These are phyloP conservation scores for Candida gorgasii DNA, from an alignment of 805 yeast genomes.

Conservation along the genomic window DNA sequence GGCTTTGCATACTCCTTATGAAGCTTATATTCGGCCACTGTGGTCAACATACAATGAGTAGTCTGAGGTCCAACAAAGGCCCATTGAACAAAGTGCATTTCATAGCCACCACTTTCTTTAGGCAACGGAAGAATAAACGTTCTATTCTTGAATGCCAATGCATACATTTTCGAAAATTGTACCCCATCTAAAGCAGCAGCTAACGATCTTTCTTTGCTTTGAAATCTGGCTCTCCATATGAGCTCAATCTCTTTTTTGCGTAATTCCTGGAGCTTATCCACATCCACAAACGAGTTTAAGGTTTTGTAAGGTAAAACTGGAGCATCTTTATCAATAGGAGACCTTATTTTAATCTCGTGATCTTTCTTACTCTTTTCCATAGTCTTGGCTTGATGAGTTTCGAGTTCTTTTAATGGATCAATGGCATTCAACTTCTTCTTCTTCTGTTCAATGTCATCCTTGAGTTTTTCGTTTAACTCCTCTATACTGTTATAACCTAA, in stretches of 20 bases:
- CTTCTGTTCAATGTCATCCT: slow-evolving; percentile 57
- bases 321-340: slow-evolving; percentile 35
- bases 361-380: slow-evolving; percentile 22
- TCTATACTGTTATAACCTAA: slow-evolving; percentile 46
- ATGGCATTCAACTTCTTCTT: slow-evolving; percentile 58
- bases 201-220: slow-evolving; percentile 55
- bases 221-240: slow-evolving; percentile 89
- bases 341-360: slow-evolving; percentile 32
- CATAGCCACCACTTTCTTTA: slow-evolving; percentile 56
- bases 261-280: slow-evolving; percentile 60
- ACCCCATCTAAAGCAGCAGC: slow-evolving; percentile 61
- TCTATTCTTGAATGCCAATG: slow-evolving; percentile 72
- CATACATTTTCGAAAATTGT: slow-evolving; percentile 63
- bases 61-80: slow-evolving; percentile 80
- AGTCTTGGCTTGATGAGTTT: slow-evolving; percentile 43
- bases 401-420: slow-evolving; percentile 72
- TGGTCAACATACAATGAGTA: slow-evolving; percentile 85
- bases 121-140: slow-evolving; percentile 91
- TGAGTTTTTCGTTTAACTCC: slow-evolving; percentile 61
- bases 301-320: slow-evolving; percentile 63
- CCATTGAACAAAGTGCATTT: slow-evolving; percentile 95
- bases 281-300: slow-evolving; percentile 67
- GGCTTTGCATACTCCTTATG: slow-evolving; percentile 93
- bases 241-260: slow-evolving; percentile 66
- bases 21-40: slow-evolving; percentile 86